Percentiles rank a stretch among this genome's conserved stretches.
Evolutionary conservation across 106 monocot genomes (phyloP).

Genomic region (Dactylorhiza incarnata): DNA sequence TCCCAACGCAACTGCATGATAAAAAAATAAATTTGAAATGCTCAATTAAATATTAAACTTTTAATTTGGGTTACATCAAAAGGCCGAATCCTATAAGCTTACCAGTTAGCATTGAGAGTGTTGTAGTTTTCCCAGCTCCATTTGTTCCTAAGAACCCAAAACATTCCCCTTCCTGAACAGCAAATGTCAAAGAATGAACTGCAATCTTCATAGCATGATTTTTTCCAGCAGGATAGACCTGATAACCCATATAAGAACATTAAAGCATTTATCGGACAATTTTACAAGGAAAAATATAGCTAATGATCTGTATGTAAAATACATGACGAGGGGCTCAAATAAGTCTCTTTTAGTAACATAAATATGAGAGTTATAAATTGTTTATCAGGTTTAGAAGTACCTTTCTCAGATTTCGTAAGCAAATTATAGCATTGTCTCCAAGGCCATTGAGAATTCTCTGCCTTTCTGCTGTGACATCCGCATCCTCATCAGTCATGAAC

Average conservation of each 20-base stretch:
- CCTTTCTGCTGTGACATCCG: conserved; percentile 70
- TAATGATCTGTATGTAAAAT: conserved; percentile 3
- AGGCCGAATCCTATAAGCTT: neutral
- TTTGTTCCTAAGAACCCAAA: conserved; percentile 94
- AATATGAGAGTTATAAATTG: neutral
- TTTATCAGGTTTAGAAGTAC: conserved; percentile 20
- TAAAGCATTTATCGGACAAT: neutral
- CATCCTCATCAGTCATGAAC: conserved; percentile 53
- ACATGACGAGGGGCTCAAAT: neutral
- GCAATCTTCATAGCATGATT: conserved; percentile 56
- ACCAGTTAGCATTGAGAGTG: conserved; percentile 96
- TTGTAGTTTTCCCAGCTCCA: conserved; percentile 91
- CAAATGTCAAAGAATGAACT: conserved; percentile 73
- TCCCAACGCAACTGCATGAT: too few relatives aligned
- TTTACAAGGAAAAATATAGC: neutral
- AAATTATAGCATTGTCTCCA: conserved; percentile 69
- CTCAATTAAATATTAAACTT: too few relatives aligned
- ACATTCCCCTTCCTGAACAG: conserved; percentile 87
- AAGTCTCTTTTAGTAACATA: neutral
- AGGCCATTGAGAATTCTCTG: conserved; percentile 43
- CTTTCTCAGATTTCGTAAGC: conserved; percentile 64
- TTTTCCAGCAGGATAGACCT: conserved; percentile 53
- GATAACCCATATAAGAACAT: conserved; percentile 15
- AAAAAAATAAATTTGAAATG: too few relatives aligned
- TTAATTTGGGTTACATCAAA: too few relatives aligned